Evolutionary conservation across 495 filamentous ascomycete genomes (phyloP).

Genomic region (Durotheca rogersii): DNA sequence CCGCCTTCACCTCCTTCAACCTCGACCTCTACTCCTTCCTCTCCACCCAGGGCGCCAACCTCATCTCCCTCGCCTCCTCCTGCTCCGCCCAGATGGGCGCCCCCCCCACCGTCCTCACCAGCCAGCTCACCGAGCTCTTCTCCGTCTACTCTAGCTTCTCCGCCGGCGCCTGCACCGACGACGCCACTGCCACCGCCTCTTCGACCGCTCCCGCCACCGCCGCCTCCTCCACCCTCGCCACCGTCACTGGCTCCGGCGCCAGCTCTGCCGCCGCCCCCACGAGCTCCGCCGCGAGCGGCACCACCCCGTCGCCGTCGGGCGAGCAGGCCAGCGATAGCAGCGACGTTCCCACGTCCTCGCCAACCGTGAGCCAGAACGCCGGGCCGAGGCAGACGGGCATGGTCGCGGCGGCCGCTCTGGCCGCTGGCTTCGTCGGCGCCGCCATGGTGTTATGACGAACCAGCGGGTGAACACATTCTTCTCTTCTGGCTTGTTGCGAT

Average conservation of each 20-base stretch:
- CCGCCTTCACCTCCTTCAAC: constrained; percentile 17
- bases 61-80: constrained; percentile 2
- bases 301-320: neutral
- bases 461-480: too few relatives aligned
- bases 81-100: constrained; percentile 19
- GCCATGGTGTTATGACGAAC: constrained; percentile 14
- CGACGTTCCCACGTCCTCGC: too few relatives aligned
- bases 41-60: constrained; percentile 17
- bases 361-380: constrained; percentile 9
- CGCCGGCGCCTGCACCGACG: constrained; percentile 12
- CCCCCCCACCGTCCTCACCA: constrained; percentile 8
- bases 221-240: neutral
- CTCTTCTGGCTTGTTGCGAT: too few relatives aligned
- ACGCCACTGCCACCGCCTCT: neutral
- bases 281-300: neutral
- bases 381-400: constrained; percentile 18
- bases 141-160: constrained; percentile 23
- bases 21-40: constrained; percentile 24
- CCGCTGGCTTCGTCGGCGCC: constrained; percentile 15
- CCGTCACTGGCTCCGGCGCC: neutral
- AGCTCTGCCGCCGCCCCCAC: too few relatives aligned
- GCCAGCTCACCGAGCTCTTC: constrained; percentile 13
- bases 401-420: constrained; percentile 16
- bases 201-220: neutral
- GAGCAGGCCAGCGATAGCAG: neutral